Evolutionary conservation across 1,284 basidiomycete genomes (phyloP).

Genomic region (Dichomitus squalens): DNA sequence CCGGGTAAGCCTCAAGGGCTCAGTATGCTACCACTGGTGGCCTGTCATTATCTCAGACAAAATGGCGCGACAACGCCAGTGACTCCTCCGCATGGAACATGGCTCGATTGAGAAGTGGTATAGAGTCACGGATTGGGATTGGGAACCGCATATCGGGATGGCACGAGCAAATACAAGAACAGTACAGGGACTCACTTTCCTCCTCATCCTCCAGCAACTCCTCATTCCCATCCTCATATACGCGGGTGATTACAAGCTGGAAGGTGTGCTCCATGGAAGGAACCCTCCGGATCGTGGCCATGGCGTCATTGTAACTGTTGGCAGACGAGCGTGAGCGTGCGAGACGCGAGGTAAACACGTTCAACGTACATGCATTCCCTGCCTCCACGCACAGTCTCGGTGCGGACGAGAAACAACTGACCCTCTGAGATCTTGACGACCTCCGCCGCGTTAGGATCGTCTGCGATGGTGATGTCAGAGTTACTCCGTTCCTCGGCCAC

Average conservation of each 20-base stretch:
- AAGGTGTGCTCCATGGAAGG: slow-evolving; percentile 87
- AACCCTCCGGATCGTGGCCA: slow-evolving; percentile 90
- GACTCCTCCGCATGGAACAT: no score
- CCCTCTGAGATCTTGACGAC: slow-evolving; percentile 95
- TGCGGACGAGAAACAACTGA: slow-evolving; percentile 89
- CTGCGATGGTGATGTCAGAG: slow-evolving; percentile 43
- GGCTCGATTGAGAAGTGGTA: no score
- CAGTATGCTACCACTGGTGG: no score
- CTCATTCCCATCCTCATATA: slow-evolving; percentile 95
- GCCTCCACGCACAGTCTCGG: slow-evolving; percentile 87
- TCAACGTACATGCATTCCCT: slow-evolving; percentile 94
- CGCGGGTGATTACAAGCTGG: slow-evolving; percentile 94
- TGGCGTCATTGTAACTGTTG: slow-evolving; percentile 90
- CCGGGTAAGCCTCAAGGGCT: no score
- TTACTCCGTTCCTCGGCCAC: background rate
- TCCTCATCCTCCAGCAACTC: slow-evolving; percentile 93
- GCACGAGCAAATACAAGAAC: background rate
- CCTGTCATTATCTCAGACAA: no score
- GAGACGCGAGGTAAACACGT: background rate
- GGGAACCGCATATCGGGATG: background rate
- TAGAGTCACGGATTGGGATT: no score
- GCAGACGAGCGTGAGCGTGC: background rate
- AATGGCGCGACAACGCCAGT: no score
- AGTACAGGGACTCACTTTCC: slow-evolving; percentile 70
- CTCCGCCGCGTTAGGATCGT: slow-evolving; percentile 87